These are phyloP conservation scores for Russula dissimulans DNA, from an alignment of 768 basidiomycete genomes.

Conservation along the genomic window DNA sequence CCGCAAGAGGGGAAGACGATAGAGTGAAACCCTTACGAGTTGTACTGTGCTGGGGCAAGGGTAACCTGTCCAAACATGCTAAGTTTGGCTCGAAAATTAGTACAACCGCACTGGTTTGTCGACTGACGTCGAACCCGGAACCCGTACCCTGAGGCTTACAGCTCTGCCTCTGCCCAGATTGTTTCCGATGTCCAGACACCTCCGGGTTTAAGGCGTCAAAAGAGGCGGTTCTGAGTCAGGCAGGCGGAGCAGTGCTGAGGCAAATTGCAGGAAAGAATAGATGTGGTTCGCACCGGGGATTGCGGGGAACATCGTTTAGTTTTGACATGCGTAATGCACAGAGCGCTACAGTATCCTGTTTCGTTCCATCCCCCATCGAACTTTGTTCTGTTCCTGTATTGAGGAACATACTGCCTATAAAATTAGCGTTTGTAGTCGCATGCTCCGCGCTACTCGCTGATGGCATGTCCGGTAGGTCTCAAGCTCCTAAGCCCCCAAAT, in stretches of 20 bases:
- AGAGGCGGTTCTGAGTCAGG: not conserved
- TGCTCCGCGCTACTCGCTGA: slow-evolving; percentile 5
- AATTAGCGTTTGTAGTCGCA: not conserved
- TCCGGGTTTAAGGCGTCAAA: not conserved
- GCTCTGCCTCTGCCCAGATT: not conserved
- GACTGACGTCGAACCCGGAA: too few species aligned
- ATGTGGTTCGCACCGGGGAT: not conserved
- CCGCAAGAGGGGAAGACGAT: slow-evolving; percentile 33
- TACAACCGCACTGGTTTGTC: too few species aligned
- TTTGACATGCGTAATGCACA: not conserved
- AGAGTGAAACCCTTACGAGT: not conserved
- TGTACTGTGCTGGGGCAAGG: not conserved
- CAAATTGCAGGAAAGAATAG: not conserved
- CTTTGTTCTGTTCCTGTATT: not conserved
- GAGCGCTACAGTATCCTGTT: not conserved
- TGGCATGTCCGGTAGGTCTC: too few species aligned
- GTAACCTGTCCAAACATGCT: not conserved
- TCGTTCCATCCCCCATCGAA: not conserved
- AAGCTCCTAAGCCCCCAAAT: too few species aligned
- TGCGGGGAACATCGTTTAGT: not conserved
- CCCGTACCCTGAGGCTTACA: not conserved
- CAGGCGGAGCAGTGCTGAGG: not conserved
- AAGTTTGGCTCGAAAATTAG: not conserved
- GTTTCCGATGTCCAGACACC: not conserved
- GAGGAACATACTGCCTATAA: too few species aligned